Evolutionary conservation across 2,329 filamentous ascomycete genomes (phyloP).

Genomic region (Fusarium agapanthi): DNA sequence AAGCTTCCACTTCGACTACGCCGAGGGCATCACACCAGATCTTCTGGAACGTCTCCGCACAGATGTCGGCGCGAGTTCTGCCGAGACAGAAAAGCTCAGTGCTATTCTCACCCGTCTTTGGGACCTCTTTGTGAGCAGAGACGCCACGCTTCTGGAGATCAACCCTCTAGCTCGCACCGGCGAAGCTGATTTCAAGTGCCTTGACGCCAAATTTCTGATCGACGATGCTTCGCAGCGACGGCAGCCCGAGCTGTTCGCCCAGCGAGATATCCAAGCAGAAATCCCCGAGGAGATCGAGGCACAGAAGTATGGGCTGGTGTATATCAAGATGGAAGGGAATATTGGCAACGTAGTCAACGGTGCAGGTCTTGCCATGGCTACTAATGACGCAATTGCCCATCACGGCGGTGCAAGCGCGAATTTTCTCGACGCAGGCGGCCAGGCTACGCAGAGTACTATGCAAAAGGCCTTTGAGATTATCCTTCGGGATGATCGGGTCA

Average conservation of each 20-base stretch:
- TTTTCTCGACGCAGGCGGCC: neutral
- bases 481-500: neutral
- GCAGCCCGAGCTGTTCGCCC: neutral
- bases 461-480: slow-evolving; percentile 14
- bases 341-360: slow-evolving; percentile 2
- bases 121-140: neutral
- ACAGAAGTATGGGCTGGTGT: neutral
- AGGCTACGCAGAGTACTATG: neutral
- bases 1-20: neutral
- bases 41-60: neutral
- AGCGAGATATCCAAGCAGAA: neutral
- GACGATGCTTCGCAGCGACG: neutral
- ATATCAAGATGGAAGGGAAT: slow-evolving; percentile 8
- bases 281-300: neutral
- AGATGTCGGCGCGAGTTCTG: neutral
- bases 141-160: neutral
- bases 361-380: slow-evolving; percentile 3
- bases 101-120: neutral
- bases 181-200: neutral
- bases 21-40: neutral
- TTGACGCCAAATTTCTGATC: neutral
- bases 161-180: neutral
- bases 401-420: neutral
- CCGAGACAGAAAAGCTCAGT: neutral
- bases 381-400: slow-evolving; percentile 1